These are phyloP conservation scores for Pseudogymnoascus sp. DNA, from an alignment of 2,329 filamentous ascomycete genomes.

Conservation along the genomic window DNA sequence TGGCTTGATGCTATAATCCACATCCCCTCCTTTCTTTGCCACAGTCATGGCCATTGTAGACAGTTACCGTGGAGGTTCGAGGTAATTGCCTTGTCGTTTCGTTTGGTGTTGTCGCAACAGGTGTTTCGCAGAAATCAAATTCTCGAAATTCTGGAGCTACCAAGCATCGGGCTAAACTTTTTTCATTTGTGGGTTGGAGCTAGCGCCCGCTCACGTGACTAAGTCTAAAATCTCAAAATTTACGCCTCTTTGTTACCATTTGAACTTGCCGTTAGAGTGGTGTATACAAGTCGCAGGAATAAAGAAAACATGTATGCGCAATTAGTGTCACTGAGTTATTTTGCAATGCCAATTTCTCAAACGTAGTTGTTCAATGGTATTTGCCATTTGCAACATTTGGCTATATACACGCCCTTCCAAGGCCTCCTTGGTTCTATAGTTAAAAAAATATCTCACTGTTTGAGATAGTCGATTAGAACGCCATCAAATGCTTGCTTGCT, in stretches of 20 bases:
- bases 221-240: neutral
- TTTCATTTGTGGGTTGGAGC: conserved; percentile 11
- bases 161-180: conserved; percentile 10
- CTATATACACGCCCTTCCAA: neutral
- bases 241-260: neutral
- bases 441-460: neutral
- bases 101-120: conserved; percentile 9
- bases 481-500: conserved; percentile 7
- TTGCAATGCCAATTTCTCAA: neutral
- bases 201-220: conserved; percentile 1
- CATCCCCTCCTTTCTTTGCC: conserved; percentile 47
- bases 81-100: conserved; percentile 9
- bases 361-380: neutral
- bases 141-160: conserved; percentile 8
- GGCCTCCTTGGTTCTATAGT: neutral
- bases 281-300: neutral
- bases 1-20: conserved; percentile 86
- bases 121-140: conserved; percentile 8
- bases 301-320: neutral
- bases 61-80: conserved; percentile 16
- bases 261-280: neutral
- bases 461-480: conserved; percentile 1
- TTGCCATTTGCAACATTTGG: neutral
- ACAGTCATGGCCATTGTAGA: conserved; percentile 40
- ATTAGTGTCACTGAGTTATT: neutral